These are phyloP conservation scores for Populus deltoides DNA, from an alignment of 345 rosid genomes.

Conservation along the genomic window DNA sequence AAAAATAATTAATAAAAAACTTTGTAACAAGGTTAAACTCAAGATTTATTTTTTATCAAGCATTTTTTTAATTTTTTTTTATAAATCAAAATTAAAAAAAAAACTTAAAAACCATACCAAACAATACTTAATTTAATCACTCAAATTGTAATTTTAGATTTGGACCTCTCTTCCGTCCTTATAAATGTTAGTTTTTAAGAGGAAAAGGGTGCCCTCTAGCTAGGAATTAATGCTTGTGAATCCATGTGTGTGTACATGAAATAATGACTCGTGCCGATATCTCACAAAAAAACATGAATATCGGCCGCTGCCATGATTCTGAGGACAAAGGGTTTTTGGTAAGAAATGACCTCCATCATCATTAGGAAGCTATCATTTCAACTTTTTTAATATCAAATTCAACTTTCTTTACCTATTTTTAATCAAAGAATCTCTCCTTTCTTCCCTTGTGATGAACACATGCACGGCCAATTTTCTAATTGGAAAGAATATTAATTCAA, in stretches of 20 bases:
- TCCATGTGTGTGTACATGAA: not conserved
- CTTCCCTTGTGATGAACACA: not conserved
- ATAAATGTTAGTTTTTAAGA: too few relatives aligned
- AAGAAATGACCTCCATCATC: slow-evolving; percentile 24
- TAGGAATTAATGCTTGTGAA: too few relatives aligned
- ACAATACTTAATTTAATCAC: too few relatives aligned
- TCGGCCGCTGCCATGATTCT: slow-evolving; percentile 7
- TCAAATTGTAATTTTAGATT: too few relatives aligned
- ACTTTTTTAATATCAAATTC: not conserved
- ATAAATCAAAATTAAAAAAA: too few relatives aligned
- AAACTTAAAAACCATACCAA: too few relatives aligned
- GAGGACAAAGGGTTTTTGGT: slow-evolving; percentile 17
- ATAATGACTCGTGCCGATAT: not conserved
- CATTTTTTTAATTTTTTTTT: too few relatives aligned
- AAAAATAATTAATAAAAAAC: too few relatives aligned
- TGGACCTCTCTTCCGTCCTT: too few relatives aligned
- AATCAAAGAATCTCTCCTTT: not conserved
- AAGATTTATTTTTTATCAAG: too few relatives aligned
- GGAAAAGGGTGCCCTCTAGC: not conserved
- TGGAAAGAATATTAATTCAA: slow-evolving; percentile 10
- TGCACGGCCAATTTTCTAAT: not conserved
- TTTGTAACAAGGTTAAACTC: too few relatives aligned
- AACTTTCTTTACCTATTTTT: slow-evolving; percentile 8
- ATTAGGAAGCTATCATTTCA: slow-evolving; percentile 14
- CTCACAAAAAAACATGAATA: not conserved